phyloP scores from a whole-genome alignment of 805 yeast genomes.

The Hanseniaspora meyeri region DNA sequence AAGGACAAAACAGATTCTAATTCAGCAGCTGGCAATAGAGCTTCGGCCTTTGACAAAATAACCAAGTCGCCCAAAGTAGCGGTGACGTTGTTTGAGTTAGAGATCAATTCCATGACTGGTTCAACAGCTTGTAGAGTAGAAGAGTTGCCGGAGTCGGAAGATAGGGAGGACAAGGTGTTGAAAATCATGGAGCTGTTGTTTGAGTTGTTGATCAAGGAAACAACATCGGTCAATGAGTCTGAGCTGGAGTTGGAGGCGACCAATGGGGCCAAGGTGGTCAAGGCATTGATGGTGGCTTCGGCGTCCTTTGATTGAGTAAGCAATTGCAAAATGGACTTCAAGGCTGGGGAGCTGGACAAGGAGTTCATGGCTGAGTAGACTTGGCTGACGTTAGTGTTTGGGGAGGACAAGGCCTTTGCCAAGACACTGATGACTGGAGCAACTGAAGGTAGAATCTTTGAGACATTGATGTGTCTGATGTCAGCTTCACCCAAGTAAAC shows the following conservation, averaged over 20 bases:
- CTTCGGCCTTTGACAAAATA: slow-evolving; percentile 17
- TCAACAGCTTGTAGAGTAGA: slow-evolving; percentile 16
- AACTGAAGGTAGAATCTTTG: slow-evolving; percentile 26
- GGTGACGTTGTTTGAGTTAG: slow-evolving; percentile 17
- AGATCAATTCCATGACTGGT: slow-evolving; percentile 16
- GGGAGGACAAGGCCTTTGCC: slow-evolving; percentile 22
- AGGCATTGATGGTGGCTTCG: slow-evolving; percentile 20
- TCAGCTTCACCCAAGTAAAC: slow-evolving; percentile 27
- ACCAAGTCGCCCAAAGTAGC: slow-evolving; percentile 19
- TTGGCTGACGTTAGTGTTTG: slow-evolving; percentile 17
- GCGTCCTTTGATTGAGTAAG: slow-evolving; percentile 21
- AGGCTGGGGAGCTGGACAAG: slow-evolving; percentile 22
- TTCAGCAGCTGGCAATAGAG: slow-evolving; percentile 12
- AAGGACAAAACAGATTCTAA: slow-evolving; percentile 9
- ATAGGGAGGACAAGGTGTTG: not conserved
- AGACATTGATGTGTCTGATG: slow-evolving; percentile 25
- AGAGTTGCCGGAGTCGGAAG: slow-evolving; percentile 7
- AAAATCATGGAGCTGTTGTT: slow-evolving; percentile 11
- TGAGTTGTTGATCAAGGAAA: slow-evolving; percentile 12
- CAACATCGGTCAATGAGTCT: slow-evolving; percentile 2
- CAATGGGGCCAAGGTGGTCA: slow-evolving; percentile 23
- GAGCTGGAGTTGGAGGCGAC: slow-evolving; percentile 16
- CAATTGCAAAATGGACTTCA: slow-evolving; percentile 23
- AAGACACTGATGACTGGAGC: slow-evolving; percentile 22
- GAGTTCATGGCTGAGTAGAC: slow-evolving; percentile 21